phyloP scores from a whole-genome alignment of 306 rosid genomes.

The Astragalus membranaceus region DNA sequence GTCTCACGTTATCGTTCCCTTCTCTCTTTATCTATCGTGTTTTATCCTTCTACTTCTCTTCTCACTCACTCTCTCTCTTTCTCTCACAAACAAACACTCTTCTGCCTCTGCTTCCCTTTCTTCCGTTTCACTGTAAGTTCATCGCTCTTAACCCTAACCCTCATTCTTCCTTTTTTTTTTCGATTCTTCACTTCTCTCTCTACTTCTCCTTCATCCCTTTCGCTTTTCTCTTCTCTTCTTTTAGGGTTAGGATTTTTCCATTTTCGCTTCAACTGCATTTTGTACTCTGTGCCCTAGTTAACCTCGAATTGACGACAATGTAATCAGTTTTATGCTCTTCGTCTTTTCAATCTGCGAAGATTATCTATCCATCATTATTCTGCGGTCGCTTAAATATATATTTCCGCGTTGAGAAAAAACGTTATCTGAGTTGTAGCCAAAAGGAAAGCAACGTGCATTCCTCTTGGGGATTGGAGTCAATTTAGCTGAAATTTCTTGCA shows the following conservation, averaged over 20 bases:
- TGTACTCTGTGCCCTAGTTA: background rate
- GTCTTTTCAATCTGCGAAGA: background rate
- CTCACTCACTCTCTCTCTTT: background rate
- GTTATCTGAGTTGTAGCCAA: background rate
- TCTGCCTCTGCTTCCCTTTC: conserved; percentile 9
- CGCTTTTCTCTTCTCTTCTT: background rate
- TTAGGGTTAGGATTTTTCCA: conserved; percentile 24
- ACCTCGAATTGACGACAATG: background rate
- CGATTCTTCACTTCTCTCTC: background rate
- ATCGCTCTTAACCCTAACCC: conserved; percentile 3
- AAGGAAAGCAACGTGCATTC: background rate
- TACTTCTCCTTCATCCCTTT: background rate
- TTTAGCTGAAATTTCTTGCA: background rate
- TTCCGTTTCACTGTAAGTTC: conserved; percentile 19
- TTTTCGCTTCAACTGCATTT: background rate
- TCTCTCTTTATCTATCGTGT: background rate
- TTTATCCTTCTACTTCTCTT: conserved; percentile 5
- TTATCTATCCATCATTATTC: background rate
- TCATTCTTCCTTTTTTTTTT: background rate
- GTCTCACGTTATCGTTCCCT: conserved; percentile 17
- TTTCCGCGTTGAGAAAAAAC: background rate
- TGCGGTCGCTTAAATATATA: background rate
- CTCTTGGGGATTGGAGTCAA: background rate
- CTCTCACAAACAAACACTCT: conserved; percentile 10
- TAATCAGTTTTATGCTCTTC: background rate